Evolutionary conservation across 192 early-diverging fungal genomes (phyloP).

Genomic region (Globomyces pollinis-pini): DNA sequence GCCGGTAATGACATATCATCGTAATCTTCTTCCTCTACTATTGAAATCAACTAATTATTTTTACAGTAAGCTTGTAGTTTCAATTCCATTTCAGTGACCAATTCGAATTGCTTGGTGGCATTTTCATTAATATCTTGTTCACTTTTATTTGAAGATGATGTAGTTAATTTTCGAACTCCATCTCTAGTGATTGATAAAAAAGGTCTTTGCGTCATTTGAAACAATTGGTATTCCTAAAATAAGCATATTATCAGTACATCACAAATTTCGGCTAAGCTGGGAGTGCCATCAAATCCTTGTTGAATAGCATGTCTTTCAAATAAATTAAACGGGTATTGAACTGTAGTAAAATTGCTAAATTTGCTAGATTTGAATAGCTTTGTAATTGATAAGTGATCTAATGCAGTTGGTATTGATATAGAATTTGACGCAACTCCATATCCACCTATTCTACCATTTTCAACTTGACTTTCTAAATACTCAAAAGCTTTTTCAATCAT

Average conservation of each 20-base stretch:
- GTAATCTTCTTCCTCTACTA: slow-evolving; percentile 46
- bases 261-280: slow-evolving; percentile 17
- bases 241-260: background rate
- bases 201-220: slow-evolving; percentile 63
- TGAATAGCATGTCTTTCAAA: slow-evolving; percentile 60
- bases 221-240: slow-evolving; percentile 46
- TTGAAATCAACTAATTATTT: slow-evolving; percentile 18
- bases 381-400: slow-evolving; percentile 54
- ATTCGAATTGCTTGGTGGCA: slow-evolving; percentile 38
- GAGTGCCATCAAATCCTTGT: slow-evolving; percentile 15
- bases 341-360: slow-evolving; percentile 46
- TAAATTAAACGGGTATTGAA: slow-evolving; percentile 68
- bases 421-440: slow-evolving; percentile 69
- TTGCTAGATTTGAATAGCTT: slow-evolving; percentile 25
- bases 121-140: slow-evolving; percentile 22
- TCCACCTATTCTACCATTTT: slow-evolving; percentile 46
- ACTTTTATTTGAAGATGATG: background rate
- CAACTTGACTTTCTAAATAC: slow-evolving; percentile 60
- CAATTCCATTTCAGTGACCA: slow-evolving; percentile 38
- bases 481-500: slow-evolving; percentile 46
- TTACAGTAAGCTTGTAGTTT: slow-evolving; percentile 39
- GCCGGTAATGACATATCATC: slow-evolving; percentile 40
- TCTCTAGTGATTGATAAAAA: slow-evolving; percentile 56
- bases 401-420: slow-evolving; percentile 43
- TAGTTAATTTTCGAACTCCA: slow-evolving; percentile 18